Evolutionary conservation across 163 green algal species (phyloP).

Genomic region (Scenedesmus sp.): DNA sequence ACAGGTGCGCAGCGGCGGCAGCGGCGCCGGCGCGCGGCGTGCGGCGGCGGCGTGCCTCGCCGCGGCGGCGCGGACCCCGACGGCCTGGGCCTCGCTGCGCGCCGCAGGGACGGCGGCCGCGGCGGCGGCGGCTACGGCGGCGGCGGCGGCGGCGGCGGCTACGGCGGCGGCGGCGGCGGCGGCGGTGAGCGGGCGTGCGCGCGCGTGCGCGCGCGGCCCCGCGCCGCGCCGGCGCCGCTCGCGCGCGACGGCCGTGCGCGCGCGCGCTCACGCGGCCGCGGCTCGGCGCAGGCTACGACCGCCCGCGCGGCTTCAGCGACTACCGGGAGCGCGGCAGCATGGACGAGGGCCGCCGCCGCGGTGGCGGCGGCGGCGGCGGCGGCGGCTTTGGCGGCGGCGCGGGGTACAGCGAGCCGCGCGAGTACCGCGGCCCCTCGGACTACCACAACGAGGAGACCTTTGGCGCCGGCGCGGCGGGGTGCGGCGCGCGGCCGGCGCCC

Average conservation of each 20-base stretch:
- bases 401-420: conserved; percentile 19
- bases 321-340: neutral
- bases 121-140: neutral
- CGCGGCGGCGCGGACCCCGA: no score
- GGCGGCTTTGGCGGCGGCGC: neutral
- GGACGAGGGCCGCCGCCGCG: neutral
- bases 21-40: no score
- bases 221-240: no score
- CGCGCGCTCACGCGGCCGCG: no score
- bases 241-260: no score
- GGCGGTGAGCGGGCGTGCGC: no score
- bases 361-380: conserved; percentile 19
- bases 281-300: no score
- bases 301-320: no score
- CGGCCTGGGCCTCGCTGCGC: no score
- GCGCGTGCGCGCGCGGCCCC: no score
- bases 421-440: conserved; percentile 40
- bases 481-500: neutral
- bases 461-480: conserved; percentile 34
- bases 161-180: conserved; percentile 2
- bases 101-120: no score
- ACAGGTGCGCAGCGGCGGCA: neutral
- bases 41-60: no score
- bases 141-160: conserved; percentile 5
- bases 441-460: conserved; percentile 48